These are phyloP conservation scores for Remersonia thermophila DNA, from an alignment of 2,329 filamentous ascomycete species.

Conservation along the genomic window DNA sequence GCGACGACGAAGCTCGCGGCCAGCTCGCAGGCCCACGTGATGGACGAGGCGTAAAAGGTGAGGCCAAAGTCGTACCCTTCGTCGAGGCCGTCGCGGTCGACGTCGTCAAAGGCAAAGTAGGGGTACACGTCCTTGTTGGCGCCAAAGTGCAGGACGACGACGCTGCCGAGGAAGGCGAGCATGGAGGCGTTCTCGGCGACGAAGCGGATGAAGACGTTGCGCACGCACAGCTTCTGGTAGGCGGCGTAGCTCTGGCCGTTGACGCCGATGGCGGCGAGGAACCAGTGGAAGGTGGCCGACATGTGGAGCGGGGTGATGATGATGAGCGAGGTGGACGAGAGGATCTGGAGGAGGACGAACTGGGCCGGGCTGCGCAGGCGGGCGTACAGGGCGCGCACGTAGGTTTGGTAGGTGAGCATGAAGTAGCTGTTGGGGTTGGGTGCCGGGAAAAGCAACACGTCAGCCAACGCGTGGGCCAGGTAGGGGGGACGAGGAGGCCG, in stretches of 20 bases:
- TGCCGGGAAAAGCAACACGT: no score
- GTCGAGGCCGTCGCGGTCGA: conserved; percentile 18
- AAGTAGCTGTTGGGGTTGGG: conserved; percentile 46
- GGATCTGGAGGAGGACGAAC: conserved; percentile 52
- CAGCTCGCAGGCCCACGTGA: conserved; percentile 58
- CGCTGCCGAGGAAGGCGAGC: conserved; percentile 53
- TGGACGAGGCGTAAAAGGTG: conserved; percentile 49
- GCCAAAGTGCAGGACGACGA: conserved; percentile 54
- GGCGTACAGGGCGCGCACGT: conserved; percentile 56
- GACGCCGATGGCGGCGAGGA: conserved; percentile 40
- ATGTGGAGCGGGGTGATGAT: conserved; percentile 53
- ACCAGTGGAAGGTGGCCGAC: conserved; percentile 44
- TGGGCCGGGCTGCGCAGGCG: conserved; percentile 52
- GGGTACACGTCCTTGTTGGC: conserved; percentile 57
- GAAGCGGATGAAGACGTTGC: conserved; percentile 56
- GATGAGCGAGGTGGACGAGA: conserved; percentile 52
- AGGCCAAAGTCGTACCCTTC: conserved; percentile 47
- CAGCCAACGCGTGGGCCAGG: no score
- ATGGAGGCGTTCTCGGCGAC: conserved; percentile 56
- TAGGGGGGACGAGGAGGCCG: no score
- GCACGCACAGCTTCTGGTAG: conserved; percentile 53
- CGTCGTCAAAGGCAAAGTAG: conserved; percentile 51
- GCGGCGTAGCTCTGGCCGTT: conserved; percentile 48
- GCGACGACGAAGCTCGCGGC: conserved; percentile 48
- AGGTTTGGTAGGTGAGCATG: conserved; percentile 58